Conservation (phyloP, 2,329 filamentous ascomycete genomes). For the Graphilbum fragrans region DNA sequence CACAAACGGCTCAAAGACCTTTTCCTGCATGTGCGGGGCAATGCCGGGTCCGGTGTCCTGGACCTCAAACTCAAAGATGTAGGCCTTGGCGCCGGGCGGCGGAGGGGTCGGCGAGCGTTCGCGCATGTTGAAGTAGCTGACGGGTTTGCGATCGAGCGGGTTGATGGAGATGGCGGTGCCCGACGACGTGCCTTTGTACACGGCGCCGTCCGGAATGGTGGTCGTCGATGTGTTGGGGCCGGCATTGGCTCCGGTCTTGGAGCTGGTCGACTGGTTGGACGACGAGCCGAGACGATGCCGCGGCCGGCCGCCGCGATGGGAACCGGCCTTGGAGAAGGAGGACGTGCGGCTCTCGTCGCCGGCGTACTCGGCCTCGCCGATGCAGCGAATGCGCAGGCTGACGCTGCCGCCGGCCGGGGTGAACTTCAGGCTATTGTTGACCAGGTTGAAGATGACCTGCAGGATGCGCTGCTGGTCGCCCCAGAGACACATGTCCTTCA, state of each 20-base stretch:
- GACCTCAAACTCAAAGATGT: constrained; percentile 78
- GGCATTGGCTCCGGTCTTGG: constrained; percentile 20
- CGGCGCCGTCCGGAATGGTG: constrained; percentile 4
- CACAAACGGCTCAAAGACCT: constrained; percentile 88
- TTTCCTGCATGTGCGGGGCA: constrained; percentile 60
- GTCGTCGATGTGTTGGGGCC: constrained; percentile 9
- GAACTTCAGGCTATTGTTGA: constrained; percentile 87
- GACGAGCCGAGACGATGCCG: constrained; percentile 35
- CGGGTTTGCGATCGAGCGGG: constrained; percentile 42
- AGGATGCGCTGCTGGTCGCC: constrained; percentile 87
- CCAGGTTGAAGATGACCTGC: constrained; percentile 87
- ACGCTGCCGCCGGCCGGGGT: constrained; percentile 68
- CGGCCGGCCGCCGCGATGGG: constrained; percentile 25
- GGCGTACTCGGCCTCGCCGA: constrained; percentile 41
- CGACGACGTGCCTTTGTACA: constrained; percentile 19
- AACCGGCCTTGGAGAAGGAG: constrained; percentile 35
- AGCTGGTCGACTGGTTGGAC: constrained; percentile 38
- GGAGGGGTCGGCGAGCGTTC: constrained; percentile 49
- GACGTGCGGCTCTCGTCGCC: constrained; percentile 36
- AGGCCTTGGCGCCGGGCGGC: constrained; percentile 49
- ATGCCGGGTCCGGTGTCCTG: constrained; percentile 84
- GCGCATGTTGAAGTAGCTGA: constrained; percentile 32
- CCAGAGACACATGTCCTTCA: constrained; percentile 81
- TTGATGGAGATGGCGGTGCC: constrained; percentile 51
- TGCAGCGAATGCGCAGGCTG: constrained; percentile 61